These are phyloP conservation scores for Colletotrichum musae DNA, from an alignment of 2,329 filamentous ascomycete genomes.

Conservation along the genomic window DNA sequence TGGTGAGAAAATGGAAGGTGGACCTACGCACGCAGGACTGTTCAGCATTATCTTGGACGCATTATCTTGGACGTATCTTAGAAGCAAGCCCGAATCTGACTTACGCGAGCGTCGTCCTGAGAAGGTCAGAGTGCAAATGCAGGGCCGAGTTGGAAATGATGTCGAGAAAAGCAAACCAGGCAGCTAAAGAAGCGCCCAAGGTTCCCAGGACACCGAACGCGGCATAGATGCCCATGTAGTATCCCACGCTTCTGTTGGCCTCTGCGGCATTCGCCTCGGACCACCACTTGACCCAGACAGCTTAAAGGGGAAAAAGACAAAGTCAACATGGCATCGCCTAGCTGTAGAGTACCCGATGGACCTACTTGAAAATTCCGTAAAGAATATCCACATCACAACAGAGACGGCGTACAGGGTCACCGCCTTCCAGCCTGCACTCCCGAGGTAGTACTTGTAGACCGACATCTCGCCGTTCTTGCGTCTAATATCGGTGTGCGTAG, in stretches of 20 bases:
- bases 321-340: background rate
- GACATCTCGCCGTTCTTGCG: constrained; percentile 34
- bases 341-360: background rate
- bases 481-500: constrained; percentile 1
- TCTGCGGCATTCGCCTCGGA: constrained; percentile 11
- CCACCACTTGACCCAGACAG: constrained; percentile 39
- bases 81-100: background rate
- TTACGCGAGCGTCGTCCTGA: constrained; percentile 17
- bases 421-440: constrained; percentile 23
- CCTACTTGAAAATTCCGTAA: constrained; percentile 37
- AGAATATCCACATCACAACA: constrained; percentile 21
- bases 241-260: constrained; percentile 7
- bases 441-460: constrained; percentile 29
- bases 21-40: background rate
- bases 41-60: background rate
- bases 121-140: constrained; percentile 28
- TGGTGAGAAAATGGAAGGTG: constrained; percentile 16
- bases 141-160: constrained; percentile 33
- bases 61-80: no score
- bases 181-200: constrained; percentile 1
- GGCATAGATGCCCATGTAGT: constrained; percentile 30
- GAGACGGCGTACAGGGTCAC: constrained; percentile 6
- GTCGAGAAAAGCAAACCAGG: constrained; percentile 33
- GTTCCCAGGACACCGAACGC: constrained; percentile 19
- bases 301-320: background rate